Evolutionary conservation across 768 basidiomycete genomes (phyloP).

Genomic region (Amanita phalloides): DNA sequence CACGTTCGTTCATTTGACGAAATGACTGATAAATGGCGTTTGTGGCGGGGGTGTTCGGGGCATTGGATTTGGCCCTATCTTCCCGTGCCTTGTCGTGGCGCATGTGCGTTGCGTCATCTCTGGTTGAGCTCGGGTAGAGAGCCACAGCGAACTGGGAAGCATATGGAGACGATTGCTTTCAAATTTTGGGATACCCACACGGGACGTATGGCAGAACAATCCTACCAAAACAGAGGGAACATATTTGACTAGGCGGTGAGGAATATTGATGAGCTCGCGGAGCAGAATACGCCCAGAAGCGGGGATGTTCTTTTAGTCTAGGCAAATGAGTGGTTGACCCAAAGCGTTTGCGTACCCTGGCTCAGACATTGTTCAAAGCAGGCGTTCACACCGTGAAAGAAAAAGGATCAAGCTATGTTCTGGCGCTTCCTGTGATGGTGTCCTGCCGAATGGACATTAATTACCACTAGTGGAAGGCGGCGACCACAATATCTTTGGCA

Average conservation of each 20-base stretch:
- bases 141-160: conserved; percentile 56
- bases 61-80: not conserved
- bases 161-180: conserved; percentile 50
- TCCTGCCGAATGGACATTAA: conserved; percentile 53
- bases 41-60: conserved; percentile 1
- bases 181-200: conserved; percentile 59
- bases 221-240: conserved; percentile 60
- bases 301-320: conserved; percentile 85
- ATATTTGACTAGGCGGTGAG: conserved; percentile 50
- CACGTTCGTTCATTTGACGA: not conserved
- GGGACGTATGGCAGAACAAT: conserved; percentile 19
- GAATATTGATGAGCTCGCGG: conserved; percentile 59
- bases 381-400: conserved; percentile 8
- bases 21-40: conserved; percentile 2
- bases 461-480: conserved; percentile 16
- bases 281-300: conserved; percentile 60
- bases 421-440: no score
- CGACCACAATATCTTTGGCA: no score
- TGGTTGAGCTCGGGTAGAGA: conserved; percentile 30
- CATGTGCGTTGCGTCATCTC: not conserved
- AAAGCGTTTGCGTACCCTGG: conserved; percentile 24
- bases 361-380: conserved; percentile 50
- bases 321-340: not conserved
- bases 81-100: not conserved
- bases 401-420: conserved; percentile 47